Evolutionary conservation across 441 rosid species (phyloP).

Genomic region (Croton setiger): DNA sequence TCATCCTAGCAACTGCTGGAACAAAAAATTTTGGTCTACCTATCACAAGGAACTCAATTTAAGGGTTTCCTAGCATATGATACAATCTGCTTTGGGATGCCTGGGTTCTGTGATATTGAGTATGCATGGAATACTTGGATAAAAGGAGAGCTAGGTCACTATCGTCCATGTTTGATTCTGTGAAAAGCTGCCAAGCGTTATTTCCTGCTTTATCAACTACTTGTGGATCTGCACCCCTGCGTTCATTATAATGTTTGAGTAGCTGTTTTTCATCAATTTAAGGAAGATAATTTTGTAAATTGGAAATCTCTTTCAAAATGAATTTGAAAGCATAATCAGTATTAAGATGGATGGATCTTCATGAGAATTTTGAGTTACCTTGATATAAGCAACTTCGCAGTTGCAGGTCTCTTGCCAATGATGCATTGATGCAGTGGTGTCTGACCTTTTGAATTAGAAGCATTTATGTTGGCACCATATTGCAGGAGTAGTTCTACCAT

Average conservation of each 20-base stretch:
- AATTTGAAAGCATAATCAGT: no score
- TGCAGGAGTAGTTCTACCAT: slow-evolving; percentile 91
- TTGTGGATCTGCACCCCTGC: slow-evolving; percentile 90
- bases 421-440: slow-evolving; percentile 77
- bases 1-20: not conserved
- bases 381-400: slow-evolving; percentile 72
- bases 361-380: slow-evolving; percentile 44
- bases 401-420: slow-evolving; percentile 55
- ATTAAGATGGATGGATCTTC: not conserved
- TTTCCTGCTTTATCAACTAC: slow-evolving; percentile 52
- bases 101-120: not conserved
- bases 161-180: slow-evolving; percentile 50
- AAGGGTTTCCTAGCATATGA: not conserved
- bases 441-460: slow-evolving; percentile 61
- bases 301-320: not conserved
- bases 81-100: not conserved
- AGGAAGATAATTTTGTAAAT: not conserved
- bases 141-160: slow-evolving; percentile 54
- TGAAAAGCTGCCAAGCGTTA: slow-evolving; percentile 48
- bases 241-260: slow-evolving; percentile 13
- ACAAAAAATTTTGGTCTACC: not conserved
- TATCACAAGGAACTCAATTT: not conserved
- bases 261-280: not conserved
- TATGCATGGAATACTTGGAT: slow-evolving; percentile 32
- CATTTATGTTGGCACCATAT: slow-evolving; percentile 80